These are phyloP conservation scores for Backusella morwellensis DNA, from an alignment of 192 early-diverging fungal genomes.

Conservation along the genomic window DNA sequence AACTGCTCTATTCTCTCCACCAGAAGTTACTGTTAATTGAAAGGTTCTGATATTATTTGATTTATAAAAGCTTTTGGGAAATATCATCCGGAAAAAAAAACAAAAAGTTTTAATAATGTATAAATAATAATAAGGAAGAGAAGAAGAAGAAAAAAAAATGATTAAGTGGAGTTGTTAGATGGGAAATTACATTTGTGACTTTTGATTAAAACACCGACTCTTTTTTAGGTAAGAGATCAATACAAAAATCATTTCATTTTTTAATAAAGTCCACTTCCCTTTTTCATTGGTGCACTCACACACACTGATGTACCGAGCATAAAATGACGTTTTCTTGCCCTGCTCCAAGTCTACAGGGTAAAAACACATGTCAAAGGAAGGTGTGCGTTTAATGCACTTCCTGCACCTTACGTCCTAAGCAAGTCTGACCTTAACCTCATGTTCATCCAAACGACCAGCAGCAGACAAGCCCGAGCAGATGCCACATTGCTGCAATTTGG, in stretches of 20 bases:
- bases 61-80: conserved; percentile 8
- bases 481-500: no score
- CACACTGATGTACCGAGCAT: background rate
- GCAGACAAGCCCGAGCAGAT: no score
- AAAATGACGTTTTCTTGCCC: background rate
- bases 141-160: background rate
- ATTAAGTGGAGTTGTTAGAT: background rate
- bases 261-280: background rate
- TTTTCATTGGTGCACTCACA: background rate
- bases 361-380: no score
- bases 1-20: conserved; percentile 9
- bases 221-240: background rate
- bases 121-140: background rate
- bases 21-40: conserved; percentile 9
- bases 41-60: conserved; percentile 3
- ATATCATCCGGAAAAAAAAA: conserved; percentile 11
- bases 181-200: background rate
- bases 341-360: no score
- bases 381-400: no score
- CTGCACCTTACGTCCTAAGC: no score
- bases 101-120: background rate
- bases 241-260: background rate
- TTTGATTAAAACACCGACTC: background rate
- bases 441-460: no score
- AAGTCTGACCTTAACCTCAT: no score